Base-by-base conservation (phyloP, 345 rosid genomes). In the Hibiscus trionum region DNA sequence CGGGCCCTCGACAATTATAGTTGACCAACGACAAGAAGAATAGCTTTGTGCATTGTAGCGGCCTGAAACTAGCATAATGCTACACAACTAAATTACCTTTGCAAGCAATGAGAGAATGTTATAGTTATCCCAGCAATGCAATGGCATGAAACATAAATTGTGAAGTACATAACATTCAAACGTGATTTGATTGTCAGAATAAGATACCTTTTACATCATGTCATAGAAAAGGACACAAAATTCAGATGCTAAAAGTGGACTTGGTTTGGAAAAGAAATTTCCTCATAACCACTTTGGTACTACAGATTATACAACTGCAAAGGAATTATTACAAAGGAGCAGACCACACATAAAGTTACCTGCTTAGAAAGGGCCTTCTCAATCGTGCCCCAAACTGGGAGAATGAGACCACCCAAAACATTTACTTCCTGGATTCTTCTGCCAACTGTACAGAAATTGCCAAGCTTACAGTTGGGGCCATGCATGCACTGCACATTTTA, bases 371-470 rank as follows among this genome's bases (percentile, higher is more conserved):
- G 93, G 77, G 97, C 99, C 84, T 87, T 90, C 86, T 90, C 99
- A 27, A 95, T 87, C 12, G 99, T 88, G 69, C 99, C 99, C 99
- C 99, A 95, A 42, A 95, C 87, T 46, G 99, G 97, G 81, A 95
- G 91, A 88, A 89, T 91, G 70, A 95, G 90, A 66, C 99, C 99
- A 69, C 99, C 99, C 78, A 95, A 85, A 77, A 95, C 90, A 69
- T 89, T 89, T 26, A 95, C 97, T 89, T 91, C 97, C 66, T 95
- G 99, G 73, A 86, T 78, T 83, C 99, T 84, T 81, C 96, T 76
- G 19, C 99, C 99, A 72, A 95, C 97, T 0, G 99, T 91, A 84
- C 99, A 95, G 77, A 80, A 94, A 75, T 80, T 89, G 14, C 91
- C 96, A 4, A 95, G 82, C 81, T 89, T 95, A 82, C 99, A 92